phyloP scores from a whole-genome alignment of 2,329 filamentous ascomycete genomes.

The Aspergillus brunneoviolaceus region DNA sequence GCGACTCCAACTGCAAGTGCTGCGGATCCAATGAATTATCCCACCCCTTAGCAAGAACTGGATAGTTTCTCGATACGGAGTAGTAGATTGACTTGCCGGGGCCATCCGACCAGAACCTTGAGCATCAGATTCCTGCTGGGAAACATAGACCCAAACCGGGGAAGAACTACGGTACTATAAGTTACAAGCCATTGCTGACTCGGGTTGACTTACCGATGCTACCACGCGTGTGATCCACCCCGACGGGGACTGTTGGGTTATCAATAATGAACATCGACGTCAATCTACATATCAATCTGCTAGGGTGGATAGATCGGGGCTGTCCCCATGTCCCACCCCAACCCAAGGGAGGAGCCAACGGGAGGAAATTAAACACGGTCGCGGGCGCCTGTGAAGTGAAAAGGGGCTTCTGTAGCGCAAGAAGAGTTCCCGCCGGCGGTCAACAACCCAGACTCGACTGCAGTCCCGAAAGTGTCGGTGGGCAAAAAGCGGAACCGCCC shows the following conservation, averaged over 20 bases:
- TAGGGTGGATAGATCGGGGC: slow-evolving; percentile 12
- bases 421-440: slow-evolving; percentile 4
- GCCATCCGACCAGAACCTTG: background rate
- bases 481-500: slow-evolving; percentile 12
- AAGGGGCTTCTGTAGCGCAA: slow-evolving; percentile 10
- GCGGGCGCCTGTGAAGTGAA: background rate
- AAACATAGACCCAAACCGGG: background rate
- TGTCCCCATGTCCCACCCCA: slow-evolving; percentile 11
- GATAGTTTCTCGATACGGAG: background rate
- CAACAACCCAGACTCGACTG: slow-evolving; percentile 15
- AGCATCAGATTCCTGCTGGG: background rate
- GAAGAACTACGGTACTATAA: background rate
- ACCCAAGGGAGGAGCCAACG: background rate
- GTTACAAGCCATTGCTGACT: slow-evolving; percentile 1
- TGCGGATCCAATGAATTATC: background rate
- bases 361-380: background rate
- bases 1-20: background rate
- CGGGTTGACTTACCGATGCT: slow-evolving; percentile 3
- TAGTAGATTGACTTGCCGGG: background rate
- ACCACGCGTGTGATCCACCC: slow-evolving; percentile 10
- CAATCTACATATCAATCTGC: slow-evolving; percentile 17
- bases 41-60: background rate
- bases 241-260: slow-evolving; percentile 1
- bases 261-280: background rate
- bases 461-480: slow-evolving; percentile 17